Conservation (phyloP, 1,139 yeast genomes). For the Sugiyamaella neomexicana region DNA sequence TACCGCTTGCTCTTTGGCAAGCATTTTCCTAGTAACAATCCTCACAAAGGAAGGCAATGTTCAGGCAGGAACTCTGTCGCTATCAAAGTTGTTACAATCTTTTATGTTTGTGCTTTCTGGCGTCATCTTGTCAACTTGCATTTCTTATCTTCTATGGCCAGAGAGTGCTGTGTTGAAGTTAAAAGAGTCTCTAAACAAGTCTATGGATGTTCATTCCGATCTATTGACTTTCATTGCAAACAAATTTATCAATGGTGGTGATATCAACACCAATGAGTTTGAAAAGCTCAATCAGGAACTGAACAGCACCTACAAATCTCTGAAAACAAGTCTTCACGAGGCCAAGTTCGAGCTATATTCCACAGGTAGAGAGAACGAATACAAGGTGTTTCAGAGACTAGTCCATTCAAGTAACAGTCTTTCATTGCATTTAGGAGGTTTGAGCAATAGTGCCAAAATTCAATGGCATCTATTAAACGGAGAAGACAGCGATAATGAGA, state of each 20-base stretch:
- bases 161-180: constrained; percentile 54
- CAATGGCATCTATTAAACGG: constrained; percentile 55
- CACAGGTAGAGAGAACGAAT: constrained; percentile 58
- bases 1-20: constrained; percentile 78
- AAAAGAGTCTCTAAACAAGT: constrained; percentile 51
- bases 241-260: constrained; percentile 56
- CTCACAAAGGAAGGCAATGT: constrained; percentile 75
- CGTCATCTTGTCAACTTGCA: constrained; percentile 54
- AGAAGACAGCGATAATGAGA: constrained; percentile 19
- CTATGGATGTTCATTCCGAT: constrained; percentile 55
- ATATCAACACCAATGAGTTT: constrained; percentile 46
- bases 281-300: constrained; percentile 43
- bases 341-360: constrained; percentile 59
- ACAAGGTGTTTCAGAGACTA: constrained; percentile 46
- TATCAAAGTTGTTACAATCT: constrained; percentile 55
- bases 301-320: constrained; percentile 44
- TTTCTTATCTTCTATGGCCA: constrained; percentile 68
- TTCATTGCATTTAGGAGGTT: constrained; percentile 63
- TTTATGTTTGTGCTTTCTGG: constrained; percentile 64
- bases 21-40: constrained; percentile 69
- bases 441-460: constrained; percentile 66
- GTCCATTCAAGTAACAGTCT: constrained; percentile 56
- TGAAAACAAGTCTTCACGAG: constrained; percentile 56
- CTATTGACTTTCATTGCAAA: constrained; percentile 52
- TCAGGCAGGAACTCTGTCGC: constrained; percentile 61